Evolutionary conservation across 352 stramenopile genomes (phyloP), one percentile per base, ranked within the genome.

Genomic region (Phytophthora agathidicida): DNA sequence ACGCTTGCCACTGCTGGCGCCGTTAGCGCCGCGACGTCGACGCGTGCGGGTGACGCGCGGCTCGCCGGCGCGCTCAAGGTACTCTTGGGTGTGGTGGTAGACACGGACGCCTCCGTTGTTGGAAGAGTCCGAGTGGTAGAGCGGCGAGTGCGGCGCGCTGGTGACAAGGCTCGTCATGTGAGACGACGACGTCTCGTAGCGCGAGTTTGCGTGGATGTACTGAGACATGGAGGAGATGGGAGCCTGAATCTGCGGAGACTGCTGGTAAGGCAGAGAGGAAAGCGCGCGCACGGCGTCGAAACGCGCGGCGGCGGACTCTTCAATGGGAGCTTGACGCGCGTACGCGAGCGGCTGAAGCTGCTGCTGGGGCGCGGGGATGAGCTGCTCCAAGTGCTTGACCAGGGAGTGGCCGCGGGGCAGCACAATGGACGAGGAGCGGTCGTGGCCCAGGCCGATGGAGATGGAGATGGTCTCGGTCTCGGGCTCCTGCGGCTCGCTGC

Each of bases 351-450:
- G 41, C 46, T 68, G 60, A 8, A 57, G 16, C 10, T n/a, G 59
- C 20, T 57, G 38, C 19, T 5, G 33, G 9, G 0, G 32, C 13
- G 61, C 52, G 11, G 71, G 62, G 27, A 86, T 57, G 4, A 86
- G 64, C 6, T 51, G 60, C 62, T 86, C 70, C 26, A 86, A 48
- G 55, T 83, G 73, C 50, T 71, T 71, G 19, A 83, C 66, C 27
- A 86, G 68, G 39, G 81, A 67, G 56, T 86, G 75, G 26, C 53
- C 63, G 36, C 73, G 73, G 26, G 75, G 73, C 24, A 86, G 73
- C 51, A 83, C 73, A 46, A 86, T 81, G 26, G 70, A 83, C 1
- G 73, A 75, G 26, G 67, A 60, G 45, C 50, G 69, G 50, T 69
- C 60, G 36, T 59, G 20, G 28, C 69, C 75, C 14, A 77, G 28